A percentile compares a stretch with the other conserved stretches of the same genome.
phyloP scores from a whole-genome alignment of 108 stramenopile species.

The Poteriospumella lacustris region DNA sequence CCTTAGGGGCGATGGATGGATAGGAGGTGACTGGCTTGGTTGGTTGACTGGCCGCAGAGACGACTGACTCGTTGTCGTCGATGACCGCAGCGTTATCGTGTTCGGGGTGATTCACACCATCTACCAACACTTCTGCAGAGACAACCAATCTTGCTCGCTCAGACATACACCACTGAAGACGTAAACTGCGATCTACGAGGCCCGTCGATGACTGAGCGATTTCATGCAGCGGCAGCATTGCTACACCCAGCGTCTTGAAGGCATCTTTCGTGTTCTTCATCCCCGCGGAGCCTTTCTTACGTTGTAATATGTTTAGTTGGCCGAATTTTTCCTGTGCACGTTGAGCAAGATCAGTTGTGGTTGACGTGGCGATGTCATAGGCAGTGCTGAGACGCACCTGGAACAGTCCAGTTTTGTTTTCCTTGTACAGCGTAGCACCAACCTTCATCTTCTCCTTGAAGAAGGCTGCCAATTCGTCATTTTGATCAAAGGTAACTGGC shows the following conservation, averaged over 20 bases:
- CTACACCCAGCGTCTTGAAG: not conserved
- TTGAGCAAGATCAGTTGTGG: too few species aligned
- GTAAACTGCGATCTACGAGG: not conserved
- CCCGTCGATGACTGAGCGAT: not conserved
- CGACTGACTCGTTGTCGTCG: too few species aligned
- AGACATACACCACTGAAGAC: not conserved
- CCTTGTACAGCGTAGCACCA: not conserved
- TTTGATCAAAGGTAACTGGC: not conserved
- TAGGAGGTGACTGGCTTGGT: too few species aligned
- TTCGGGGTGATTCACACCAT: too few species aligned
- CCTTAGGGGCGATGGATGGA: too few species aligned
- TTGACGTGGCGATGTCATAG: too few species aligned
- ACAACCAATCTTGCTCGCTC: not conserved
- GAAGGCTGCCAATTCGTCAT: not conserved
- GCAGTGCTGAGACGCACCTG: too few species aligned
- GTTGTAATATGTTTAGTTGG: not conserved
- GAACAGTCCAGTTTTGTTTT: not conserved
- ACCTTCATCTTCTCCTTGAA: not conserved
- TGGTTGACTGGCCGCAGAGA: too few species aligned
- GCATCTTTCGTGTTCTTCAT: not conserved
- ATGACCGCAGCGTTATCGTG: too few species aligned
- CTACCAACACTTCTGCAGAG: too few species aligned
- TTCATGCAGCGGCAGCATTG: not conserved
- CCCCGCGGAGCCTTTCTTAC: not conserved
- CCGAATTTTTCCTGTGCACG: not conserved